Evolutionary conservation across 306 rosid species (phyloP).

Genomic region (Datisca glomerata): DNA sequence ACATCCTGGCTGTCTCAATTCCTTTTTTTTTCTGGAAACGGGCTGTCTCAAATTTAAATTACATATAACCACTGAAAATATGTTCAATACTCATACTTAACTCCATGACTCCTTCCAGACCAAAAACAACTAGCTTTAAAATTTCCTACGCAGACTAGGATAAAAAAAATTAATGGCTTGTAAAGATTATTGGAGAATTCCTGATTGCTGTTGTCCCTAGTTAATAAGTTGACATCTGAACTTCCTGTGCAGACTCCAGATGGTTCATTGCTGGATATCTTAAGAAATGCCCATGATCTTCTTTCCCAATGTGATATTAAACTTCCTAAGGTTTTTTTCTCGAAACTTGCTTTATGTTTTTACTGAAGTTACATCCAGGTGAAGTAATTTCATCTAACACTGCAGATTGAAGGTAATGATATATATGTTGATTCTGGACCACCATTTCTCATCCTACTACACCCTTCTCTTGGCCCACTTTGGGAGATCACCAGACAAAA

Average conservation of each 20-base stretch:
- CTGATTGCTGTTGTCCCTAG: slow-evolving; percentile 1
- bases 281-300: slow-evolving; percentile 75
- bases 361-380: not conserved
- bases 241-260: slow-evolving; percentile 75
- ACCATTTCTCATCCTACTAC: slow-evolving; percentile 84
- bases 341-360: slow-evolving; percentile 2
- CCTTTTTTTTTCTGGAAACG: too few species aligned
- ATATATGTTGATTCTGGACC: slow-evolving; percentile 70
- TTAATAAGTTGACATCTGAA: slow-evolving; percentile 8
- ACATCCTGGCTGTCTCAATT: too few species aligned
- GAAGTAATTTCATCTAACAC: slow-evolving; percentile 7
- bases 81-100: too few species aligned
- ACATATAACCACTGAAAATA: too few species aligned
- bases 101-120: too few species aligned
- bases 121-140: too few species aligned
- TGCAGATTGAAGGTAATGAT: slow-evolving; percentile 73
- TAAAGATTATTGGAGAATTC: too few species aligned
- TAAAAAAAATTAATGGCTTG: too few species aligned
- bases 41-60: too few species aligned
- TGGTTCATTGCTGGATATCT: slow-evolving; percentile 73
- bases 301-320: slow-evolving; percentile 63
- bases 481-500: slow-evolving; percentile 94
- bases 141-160: too few species aligned
- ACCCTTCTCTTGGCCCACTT: slow-evolving; percentile 97
- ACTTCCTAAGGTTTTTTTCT: slow-evolving; percentile 56